These are phyloP conservation scores for Populus hybrid DNA, from an alignment of 441 rosid species.

Conservation along the genomic window DNA sequence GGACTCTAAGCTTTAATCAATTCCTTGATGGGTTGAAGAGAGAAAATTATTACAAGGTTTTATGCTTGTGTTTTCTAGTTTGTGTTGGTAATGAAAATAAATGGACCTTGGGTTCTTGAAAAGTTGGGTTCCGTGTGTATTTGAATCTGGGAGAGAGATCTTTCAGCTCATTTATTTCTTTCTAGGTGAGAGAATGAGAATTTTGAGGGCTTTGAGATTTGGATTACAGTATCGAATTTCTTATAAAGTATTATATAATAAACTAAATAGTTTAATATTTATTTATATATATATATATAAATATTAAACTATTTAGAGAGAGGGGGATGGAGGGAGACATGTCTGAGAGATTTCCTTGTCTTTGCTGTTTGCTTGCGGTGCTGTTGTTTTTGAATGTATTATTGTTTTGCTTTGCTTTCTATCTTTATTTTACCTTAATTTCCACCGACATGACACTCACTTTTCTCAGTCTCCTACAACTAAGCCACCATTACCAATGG, in stretches of 20 bases:
- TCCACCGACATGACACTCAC: constrained; percentile 35
- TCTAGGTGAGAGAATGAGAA: neutral
- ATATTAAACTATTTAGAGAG: neutral
- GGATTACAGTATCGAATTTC: neutral
- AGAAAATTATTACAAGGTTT: neutral
- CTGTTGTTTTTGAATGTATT: constrained; percentile 4
- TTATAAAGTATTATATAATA: neutral
- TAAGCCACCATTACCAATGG: neutral
- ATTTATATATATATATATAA: neutral
- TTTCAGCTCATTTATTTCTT: neutral
- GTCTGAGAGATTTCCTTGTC: neutral
- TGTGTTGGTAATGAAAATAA: constrained; percentile 4
- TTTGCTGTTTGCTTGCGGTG: neutral
- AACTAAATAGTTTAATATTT: neutral
- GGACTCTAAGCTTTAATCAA: constrained; percentile 2
- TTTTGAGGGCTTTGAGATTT: neutral
- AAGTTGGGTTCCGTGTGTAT: constrained; percentile 5
- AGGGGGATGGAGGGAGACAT: neutral
- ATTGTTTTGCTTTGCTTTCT: neutral
- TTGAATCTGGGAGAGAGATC: constrained; percentile 9
- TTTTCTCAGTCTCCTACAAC: neutral
- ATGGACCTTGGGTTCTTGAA: neutral
- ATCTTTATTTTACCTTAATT: neutral
- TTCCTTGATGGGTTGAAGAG: neutral
- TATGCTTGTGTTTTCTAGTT: neutral